Base-by-base conservation (phyloP, 768 basidiomycete species). In the Lentinula aciculospora region DNA sequence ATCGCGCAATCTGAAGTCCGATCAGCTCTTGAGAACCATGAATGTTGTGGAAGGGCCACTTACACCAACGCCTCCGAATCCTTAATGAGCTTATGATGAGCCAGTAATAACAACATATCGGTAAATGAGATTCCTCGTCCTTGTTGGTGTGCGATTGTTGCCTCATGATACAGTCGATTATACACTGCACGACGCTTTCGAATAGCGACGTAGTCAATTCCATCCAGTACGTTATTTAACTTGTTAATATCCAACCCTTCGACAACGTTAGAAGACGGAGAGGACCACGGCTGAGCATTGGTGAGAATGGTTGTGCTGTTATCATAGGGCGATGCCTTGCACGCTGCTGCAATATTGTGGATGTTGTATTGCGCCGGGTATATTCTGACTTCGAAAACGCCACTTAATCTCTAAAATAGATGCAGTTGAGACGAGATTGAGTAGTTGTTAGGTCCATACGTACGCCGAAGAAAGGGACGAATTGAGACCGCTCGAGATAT, bases 51-150 rank as follows among this genome's bases (percentile, higher is more conserved):
- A 10, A 48, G 3, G 5, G 19, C 32, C 13, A 81, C 92, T 67
- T 69, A 96, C 95, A 85, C 81, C 25, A 98, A 73, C 13, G 95
- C 95, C 29, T 93, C 89, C 27, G 82, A 83, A 71, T 97, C 94
- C 50, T 92, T 81, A 61, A 98, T 93, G 53, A 98, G 73, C 69
- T 92, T 94, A 73, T 98, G 87, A 67, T 97, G 96, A 1, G 92
- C 88, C 39, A 98, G 74, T 45, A 98, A 73, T 32, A 89, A 67
- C 2, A 98, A 79, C 91, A 96, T 96, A 45, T 85, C 82, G 1
- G 86, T 91, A 75, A 98, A 98, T 23, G 92, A 89, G 59, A 98
- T 92, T 8, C 94, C 94, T 53, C 83, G 79, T 1, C 85, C 84
- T 31, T 78, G 80, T 60, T 88, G 81, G 60, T 86, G 84, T 3